Evolutionary conservation across 1,139 yeast species (phyloP).

Genomic region (Hyphopichia pseudoburtonii): DNA sequence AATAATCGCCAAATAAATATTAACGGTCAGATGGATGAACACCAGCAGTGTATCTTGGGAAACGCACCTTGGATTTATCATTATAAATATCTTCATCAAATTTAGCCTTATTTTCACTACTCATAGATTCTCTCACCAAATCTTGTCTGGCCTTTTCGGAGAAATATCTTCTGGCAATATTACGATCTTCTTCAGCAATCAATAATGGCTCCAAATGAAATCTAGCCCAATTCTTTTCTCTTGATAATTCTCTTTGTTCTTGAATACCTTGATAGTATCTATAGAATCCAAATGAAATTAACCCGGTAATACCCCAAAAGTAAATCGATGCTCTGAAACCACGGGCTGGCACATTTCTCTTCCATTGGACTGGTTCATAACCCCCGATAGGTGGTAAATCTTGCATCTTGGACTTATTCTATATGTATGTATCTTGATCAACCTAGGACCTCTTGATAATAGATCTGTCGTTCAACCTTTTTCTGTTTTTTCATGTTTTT

Average conservation of each 20-base stretch:
- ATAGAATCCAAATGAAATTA: slow-evolving; percentile 75
- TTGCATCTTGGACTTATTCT: slow-evolving; percentile 47
- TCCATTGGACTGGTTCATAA: slow-evolving; percentile 87
- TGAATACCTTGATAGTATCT: slow-evolving; percentile 65
- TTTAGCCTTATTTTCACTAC: slow-evolving; percentile 38
- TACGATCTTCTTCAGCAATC: slow-evolving; percentile 82
- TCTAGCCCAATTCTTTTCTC: slow-evolving; percentile 81
- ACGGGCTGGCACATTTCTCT: slow-evolving; percentile 79
- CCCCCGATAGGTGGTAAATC: slow-evolving; percentile 90
- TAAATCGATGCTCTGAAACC: slow-evolving; percentile 80
- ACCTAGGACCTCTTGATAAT: neutral
- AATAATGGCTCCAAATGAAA: slow-evolving; percentile 72
- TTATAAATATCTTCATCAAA: slow-evolving; percentile 46
- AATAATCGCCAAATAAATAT: too few species aligned
- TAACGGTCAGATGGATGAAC: slow-evolving; percentile 36
- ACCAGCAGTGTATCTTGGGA: slow-evolving; percentile 48
- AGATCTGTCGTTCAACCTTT: neutral
- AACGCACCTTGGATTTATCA: slow-evolving; percentile 47
- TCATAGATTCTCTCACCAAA: slow-evolving; percentile 44
- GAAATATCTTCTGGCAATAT: slow-evolving; percentile 67
- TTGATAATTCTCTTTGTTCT: slow-evolving; percentile 72
- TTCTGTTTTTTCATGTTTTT: neutral
- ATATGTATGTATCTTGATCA: neutral
- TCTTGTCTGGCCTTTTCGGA: slow-evolving; percentile 72
- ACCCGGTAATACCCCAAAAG: slow-evolving; percentile 60